Evolutionary conservation across 805 yeast genomes (phyloP).

Genomic region (Metschnikowia peoriensis): DNA sequence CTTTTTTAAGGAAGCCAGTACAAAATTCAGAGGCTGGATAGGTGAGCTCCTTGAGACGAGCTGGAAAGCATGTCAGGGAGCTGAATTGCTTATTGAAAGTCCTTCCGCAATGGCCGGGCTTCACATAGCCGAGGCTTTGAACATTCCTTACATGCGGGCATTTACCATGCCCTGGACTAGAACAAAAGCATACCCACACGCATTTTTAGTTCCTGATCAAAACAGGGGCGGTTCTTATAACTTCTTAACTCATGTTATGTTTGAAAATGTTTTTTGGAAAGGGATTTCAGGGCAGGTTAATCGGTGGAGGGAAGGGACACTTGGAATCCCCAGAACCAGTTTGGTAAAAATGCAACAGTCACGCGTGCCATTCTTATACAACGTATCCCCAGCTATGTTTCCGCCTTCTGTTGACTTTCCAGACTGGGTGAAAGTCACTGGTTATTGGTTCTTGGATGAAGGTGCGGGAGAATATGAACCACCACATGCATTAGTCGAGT

Average conservation of each 20-base stretch:
- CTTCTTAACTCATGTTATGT: constrained; percentile 86
- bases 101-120: constrained; percentile 96
- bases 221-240: constrained; percentile 91
- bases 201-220: constrained; percentile 91
- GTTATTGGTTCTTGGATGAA: constrained; percentile 91
- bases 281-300: constrained; percentile 87
- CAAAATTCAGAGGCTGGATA: constrained; percentile 82
- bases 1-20: constrained; percentile 77
- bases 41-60: constrained; percentile 65
- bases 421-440: constrained; percentile 95
- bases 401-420: constrained; percentile 93
- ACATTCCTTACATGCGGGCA: constrained; percentile 89
- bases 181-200: constrained; percentile 94
- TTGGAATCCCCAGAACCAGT: constrained; percentile 66
- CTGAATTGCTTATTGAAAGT: constrained; percentile 87
- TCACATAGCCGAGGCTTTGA: constrained; percentile 89
- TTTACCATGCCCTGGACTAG: constrained; percentile 99
- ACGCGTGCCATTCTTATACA: constrained; percentile 84
- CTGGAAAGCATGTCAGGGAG: constrained; percentile 83
- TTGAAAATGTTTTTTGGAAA: constrained; percentile 91
- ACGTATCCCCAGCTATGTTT: constrained; percentile 81
- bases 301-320: constrained; percentile 73
- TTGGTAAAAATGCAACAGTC: constrained; percentile 69
- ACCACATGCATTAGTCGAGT: constrained; percentile 53
- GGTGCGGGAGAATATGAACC: constrained; percentile 53